Evolutionary conservation across 495 filamentous ascomycete genomes (phyloP).

Genomic region (Penicillium macrosclerotiorum): DNA sequence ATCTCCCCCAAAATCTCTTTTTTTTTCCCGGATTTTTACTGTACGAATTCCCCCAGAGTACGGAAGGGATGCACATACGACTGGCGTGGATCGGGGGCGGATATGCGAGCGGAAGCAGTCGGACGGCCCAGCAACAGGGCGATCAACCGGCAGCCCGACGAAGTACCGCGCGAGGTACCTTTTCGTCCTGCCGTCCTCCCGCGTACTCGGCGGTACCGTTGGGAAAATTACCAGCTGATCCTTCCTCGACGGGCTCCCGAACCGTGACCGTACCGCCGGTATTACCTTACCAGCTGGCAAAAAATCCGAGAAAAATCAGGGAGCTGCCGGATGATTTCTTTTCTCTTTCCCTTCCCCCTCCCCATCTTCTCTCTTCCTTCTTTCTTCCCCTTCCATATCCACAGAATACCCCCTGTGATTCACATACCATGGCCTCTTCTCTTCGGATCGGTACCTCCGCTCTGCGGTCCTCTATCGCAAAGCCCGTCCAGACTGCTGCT

Average conservation of each 20-base stretch:
- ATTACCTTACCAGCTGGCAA: slow-evolving; percentile 18
- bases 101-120: slow-evolving; percentile 5
- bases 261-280: slow-evolving; percentile 37
- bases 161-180: no score
- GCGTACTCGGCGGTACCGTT: slow-evolving; percentile 17
- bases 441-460: slow-evolving; percentile 72
- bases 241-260: slow-evolving; percentile 18
- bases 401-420: slow-evolving; percentile 21
- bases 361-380: slow-evolving; percentile 7
- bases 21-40: no score
- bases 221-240: slow-evolving; percentile 19
- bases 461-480: slow-evolving; percentile 67
- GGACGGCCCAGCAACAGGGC: slow-evolving; percentile 10
- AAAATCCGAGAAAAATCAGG: slow-evolving; percentile 14
- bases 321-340: slow-evolving; percentile 15
- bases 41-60: no score
- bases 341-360: slow-evolving; percentile 5
- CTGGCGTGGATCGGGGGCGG: no score
- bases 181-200: not conserved
- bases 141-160: slow-evolving; percentile 29
- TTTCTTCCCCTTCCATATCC: slow-evolving; percentile 5
- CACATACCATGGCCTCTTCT: slow-evolving; percentile 66
- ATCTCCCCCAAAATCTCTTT: no score
- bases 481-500: slow-evolving; percentile 63
- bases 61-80: no score